These are phyloP conservation scores for Colletotrichum trifolii DNA, from an alignment of 2,329 filamentous ascomycete species.

Conservation along the genomic window DNA sequence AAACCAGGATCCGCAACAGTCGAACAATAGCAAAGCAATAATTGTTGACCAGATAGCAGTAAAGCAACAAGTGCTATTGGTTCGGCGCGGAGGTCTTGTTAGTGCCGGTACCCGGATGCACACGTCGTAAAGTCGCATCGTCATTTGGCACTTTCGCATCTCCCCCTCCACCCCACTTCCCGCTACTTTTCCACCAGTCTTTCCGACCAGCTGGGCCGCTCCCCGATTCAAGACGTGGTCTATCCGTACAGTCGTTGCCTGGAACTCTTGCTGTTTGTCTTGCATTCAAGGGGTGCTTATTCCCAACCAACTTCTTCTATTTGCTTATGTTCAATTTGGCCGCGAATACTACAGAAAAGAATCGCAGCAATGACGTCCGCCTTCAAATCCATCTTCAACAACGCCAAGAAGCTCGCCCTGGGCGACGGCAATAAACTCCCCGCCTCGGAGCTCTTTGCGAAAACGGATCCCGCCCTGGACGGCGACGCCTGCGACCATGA, in stretches of 20 bases:
- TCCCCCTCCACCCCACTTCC: conserved; percentile 29
- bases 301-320: background rate
- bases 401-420: conserved; percentile 49
- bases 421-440: conserved; percentile 40
- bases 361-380: conserved; percentile 52
- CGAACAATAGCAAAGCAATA: too few species aligned
- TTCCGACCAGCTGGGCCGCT: conserved; percentile 28
- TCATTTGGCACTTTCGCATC: background rate
- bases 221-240: conserved; percentile 3
- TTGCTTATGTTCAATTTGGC: background rate
- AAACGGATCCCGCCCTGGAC: conserved; percentile 79
- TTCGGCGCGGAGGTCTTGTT: background rate
- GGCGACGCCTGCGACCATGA: conserved; percentile 91
- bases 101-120: background rate
- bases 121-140: background rate
- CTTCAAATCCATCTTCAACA: conserved; percentile 52
- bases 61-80: conserved; percentile 32
- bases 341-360: background rate
- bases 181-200: conserved; percentile 9
- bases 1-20: too few species aligned
- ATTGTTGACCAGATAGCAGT: background rate
- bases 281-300: background rate
- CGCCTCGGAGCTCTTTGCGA: conserved; percentile 72
- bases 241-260: background rate
- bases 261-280: background rate